phyloP scores from a whole-genome alignment of 1,284 basidiomycete species.

The Puccinia novopanici region DNA sequence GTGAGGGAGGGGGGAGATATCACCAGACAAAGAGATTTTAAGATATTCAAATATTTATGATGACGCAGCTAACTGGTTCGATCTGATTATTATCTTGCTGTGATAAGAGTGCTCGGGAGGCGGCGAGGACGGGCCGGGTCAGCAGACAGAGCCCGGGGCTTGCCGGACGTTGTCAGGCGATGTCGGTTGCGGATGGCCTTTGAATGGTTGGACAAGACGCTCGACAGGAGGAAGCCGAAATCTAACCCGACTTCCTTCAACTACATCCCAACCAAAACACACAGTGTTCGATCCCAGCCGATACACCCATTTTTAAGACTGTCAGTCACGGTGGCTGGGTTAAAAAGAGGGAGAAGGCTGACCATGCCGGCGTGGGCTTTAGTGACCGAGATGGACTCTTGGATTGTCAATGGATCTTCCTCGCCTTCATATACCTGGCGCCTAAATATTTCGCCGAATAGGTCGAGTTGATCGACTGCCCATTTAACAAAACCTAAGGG shows the following conservation, averaged over 20 bases:
- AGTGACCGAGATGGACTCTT: constrained; percentile 24
- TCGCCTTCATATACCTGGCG: constrained; percentile 77
- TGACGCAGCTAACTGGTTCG: neutral
- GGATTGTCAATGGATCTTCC: constrained; percentile 28
- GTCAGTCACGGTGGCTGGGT: neutral
- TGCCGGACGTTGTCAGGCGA: constrained; percentile 5
- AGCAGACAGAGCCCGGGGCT: constrained; percentile 15
- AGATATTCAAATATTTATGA: too few species aligned
- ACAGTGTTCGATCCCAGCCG: too few species aligned
- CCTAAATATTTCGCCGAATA: constrained; percentile 80
- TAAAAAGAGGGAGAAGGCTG: neutral
- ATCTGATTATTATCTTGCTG: neutral
- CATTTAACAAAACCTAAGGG: constrained; percentile 74
- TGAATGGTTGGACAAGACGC: constrained; percentile 16
- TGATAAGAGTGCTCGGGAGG: neutral
- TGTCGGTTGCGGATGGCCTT: neutral
- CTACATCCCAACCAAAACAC: constrained; percentile 17
- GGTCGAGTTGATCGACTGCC: constrained; percentile 82
- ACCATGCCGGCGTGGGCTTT: constrained; percentile 42
- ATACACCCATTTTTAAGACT: neutral
- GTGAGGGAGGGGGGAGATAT: neutral
- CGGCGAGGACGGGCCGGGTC: constrained; percentile 2
- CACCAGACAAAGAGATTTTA: neutral
- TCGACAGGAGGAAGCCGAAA: constrained; percentile 36
- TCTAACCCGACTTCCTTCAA: constrained; percentile 49